Evolutionary conservation across 257 asterid genomes (phyloP), one percentile per base, ranked within the genome.

Genomic region (Paulownia fortunei): DNA sequence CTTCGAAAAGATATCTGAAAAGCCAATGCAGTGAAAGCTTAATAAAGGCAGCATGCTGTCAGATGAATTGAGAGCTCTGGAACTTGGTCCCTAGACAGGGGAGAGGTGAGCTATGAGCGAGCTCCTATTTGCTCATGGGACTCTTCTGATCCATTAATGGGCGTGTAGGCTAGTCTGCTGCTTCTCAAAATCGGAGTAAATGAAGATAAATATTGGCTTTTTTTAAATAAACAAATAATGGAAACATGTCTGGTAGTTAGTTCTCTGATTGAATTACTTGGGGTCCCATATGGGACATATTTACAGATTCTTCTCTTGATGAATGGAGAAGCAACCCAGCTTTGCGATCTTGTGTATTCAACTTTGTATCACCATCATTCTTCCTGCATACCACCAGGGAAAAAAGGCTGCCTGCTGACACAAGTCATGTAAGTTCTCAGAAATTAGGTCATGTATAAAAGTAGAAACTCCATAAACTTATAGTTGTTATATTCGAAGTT

Each of bases 391-490:
- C 23, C 55, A 19, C 37, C 51, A 6, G 52, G 66, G 75, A 42
- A 80, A 54, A 64, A 73, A 55, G 65, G 69, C 36, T 58, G 65
- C 12, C 64, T 75, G 52, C 30, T 27, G 74, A 64, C 39, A 36
- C 32, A 12, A 65, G 18, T 13, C n/a, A 16, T 37, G 69, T n/a
- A 71, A 46, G 41, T 66, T 39, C 5, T 19, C 7, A 58, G 49
- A 23, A 60, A 72, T 68, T 56, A 72, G 80, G 78, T 67, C 24
- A 60, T 83, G 84, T 81, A 72, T 30, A 76, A 66, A 69, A 15
- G 69, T 72, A 83, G 81, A 63, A 21, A 10, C n/a, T 62, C 73
- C 18, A 52, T 62, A 24, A 41, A 32, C 26, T 24, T 77, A 26
- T 69, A 30, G 41, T 60, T 41, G 62, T 62, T 8, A 5, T 49